phyloP scores from a whole-genome alignment of 2,329 filamentous ascomycete species.

The Fusarium brachygibbosum region DNA sequence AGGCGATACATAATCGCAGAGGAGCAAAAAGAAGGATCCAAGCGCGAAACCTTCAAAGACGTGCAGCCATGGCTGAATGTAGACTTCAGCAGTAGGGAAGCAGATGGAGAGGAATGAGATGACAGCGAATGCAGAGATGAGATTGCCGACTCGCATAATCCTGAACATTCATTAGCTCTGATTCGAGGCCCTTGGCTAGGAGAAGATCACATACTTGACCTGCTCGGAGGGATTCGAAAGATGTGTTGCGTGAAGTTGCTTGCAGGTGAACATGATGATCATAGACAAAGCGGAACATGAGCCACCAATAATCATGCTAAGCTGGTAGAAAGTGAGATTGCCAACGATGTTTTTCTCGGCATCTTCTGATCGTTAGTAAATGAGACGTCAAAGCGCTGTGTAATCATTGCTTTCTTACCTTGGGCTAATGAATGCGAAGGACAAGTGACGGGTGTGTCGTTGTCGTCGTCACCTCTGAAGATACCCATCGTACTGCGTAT shows the following conservation, averaged over 20 bases:
- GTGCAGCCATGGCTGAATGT: conserved; percentile 38
- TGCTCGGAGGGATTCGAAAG: conserved; percentile 41
- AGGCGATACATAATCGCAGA: conserved; percentile 43
- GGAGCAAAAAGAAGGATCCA: conserved; percentile 40
- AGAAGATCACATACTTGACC: conserved; percentile 38
- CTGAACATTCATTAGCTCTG: background rate
- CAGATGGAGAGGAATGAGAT: conserved; percentile 38
- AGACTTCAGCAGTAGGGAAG: conserved; percentile 28
- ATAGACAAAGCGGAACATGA: conserved; percentile 34
- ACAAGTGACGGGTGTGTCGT: conserved; percentile 7
- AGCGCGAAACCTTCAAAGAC: conserved; percentile 39
- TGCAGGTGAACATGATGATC: conserved; percentile 30
- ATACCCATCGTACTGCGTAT: background rate
- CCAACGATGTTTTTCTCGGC: conserved; percentile 27
- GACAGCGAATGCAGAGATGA: conserved; percentile 35
- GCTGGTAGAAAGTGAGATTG: conserved; percentile 25
- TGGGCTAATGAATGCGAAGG: conserved; percentile 22
- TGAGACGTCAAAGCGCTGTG: background rate
- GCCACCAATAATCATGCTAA: conserved; percentile 40
- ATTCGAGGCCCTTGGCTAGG: fast-evolving
- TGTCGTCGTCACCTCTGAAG: background rate
- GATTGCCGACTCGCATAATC: conserved; percentile 37
- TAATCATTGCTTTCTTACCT: background rate
- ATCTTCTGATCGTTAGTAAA: conserved; percentile 14
- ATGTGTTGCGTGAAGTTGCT: conserved; percentile 39